Evolutionary conservation across 129 eudicot genomes (phyloP).

Genomic region (Dittrichia graveolens): DNA sequence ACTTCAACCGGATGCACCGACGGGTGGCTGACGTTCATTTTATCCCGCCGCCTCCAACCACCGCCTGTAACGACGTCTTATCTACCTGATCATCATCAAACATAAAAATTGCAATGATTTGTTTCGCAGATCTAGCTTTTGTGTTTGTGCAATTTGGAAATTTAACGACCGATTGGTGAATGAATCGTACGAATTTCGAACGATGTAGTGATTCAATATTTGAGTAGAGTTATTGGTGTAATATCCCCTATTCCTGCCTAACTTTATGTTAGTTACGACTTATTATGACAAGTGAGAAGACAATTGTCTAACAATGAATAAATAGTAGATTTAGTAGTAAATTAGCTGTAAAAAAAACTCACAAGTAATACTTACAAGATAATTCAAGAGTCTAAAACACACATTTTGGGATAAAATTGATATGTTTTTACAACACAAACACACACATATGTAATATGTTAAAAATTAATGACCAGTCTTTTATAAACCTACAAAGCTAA

Average conservation of each 20-base stretch:
- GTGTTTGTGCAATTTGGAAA: slow-evolving; percentile 17
- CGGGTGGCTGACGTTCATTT: slow-evolving; percentile 71
- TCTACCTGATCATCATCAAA: slow-evolving; percentile 31
- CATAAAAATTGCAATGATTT: slow-evolving; percentile 23
- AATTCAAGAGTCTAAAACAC: too few species aligned
- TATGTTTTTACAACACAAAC: too few species aligned
- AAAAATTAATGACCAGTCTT: too few species aligned
- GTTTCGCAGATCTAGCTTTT: slow-evolving; percentile 31
- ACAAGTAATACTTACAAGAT: too few species aligned
- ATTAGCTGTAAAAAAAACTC: too few species aligned
- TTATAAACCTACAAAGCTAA: too few species aligned
- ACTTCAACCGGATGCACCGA: slow-evolving; percentile 77
- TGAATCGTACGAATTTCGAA: slow-evolving; percentile 16
- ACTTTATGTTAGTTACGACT: background rate
- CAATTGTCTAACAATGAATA: background rate
- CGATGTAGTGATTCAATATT: slow-evolving; percentile 16
- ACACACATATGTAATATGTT: too few species aligned
- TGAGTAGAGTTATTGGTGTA: slow-evolving; percentile 18
- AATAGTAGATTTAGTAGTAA: too few species aligned
- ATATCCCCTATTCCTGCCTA: slow-evolving; percentile 23
- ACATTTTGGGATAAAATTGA: too few species aligned
- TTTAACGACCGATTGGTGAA: slow-evolving; percentile 24
- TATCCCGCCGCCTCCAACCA: slow-evolving; percentile 31
- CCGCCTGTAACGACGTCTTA: slow-evolving; percentile 34
- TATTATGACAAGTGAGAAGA: too few species aligned